Conservation (phyloP, 768 basidiomycete species). For the Dioszegia hungarica region DNA sequence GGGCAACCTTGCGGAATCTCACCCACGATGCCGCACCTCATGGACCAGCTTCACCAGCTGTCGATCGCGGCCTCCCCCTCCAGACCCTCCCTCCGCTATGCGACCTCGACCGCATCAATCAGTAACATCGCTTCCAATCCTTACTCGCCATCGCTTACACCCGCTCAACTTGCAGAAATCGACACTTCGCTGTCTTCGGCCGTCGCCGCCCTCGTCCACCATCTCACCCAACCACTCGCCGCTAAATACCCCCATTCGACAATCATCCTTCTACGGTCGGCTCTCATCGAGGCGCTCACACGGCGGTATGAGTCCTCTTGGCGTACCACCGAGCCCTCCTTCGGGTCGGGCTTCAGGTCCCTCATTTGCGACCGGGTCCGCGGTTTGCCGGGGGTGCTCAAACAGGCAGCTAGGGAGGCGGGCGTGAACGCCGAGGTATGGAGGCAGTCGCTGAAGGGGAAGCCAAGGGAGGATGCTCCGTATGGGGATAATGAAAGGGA, state of each 20-base stretch:
- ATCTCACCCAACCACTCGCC: conserved; percentile 34
- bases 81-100: background rate
- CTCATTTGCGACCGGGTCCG: conserved; percentile 38
- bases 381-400: conserved; percentile 36
- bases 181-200: conserved; percentile 29
- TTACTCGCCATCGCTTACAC: background rate
- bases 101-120: background rate
- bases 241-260: conserved; percentile 24
- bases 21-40: background rate
- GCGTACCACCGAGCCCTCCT: conserved; percentile 32
- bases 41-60: conserved; percentile 1
- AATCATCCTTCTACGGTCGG: conserved; percentile 21
- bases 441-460: conserved; percentile 27
- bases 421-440: conserved; percentile 34
- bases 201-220: conserved; percentile 26
- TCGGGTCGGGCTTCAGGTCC: conserved; percentile 39
- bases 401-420: conserved; percentile 21
- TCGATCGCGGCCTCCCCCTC: background rate
- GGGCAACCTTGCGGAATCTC: background rate
- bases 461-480: background rate
- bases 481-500: conserved; percentile 16
- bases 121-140: background rate
- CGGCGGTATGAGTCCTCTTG: conserved; percentile 31
- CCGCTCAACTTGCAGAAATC: background rate
- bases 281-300: conserved; percentile 20